Evolutionary conservation across 1,284 basidiomycete genomes (phyloP), one percentile per base, ranked within the genome.

Genomic region (Moesziomyces antarcticus): DNA sequence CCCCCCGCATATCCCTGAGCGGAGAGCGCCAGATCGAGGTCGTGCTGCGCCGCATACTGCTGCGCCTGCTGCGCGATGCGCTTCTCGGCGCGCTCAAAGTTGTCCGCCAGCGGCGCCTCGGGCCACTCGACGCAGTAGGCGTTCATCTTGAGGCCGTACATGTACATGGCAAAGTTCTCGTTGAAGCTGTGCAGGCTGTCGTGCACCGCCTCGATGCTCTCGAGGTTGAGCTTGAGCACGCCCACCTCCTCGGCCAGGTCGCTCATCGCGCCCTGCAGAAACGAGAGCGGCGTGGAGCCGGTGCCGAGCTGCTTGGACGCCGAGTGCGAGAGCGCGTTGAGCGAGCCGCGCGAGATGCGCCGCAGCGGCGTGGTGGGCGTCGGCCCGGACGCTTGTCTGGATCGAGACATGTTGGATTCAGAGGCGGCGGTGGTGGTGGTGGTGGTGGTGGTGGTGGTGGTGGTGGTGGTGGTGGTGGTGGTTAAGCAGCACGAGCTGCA

Each of bases 101-200:
- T 78, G 42, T 82, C 79, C 40, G 80, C 59, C 30, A 50, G 50
- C 6, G 79, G 79, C 18, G 73, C 76, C 88, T 95, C 91, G 0
- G 89, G 89, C 93, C 93, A 97, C 83, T 96, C 94, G 0, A 91
- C 90, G 27, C 93, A 94, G 71, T 95, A 89, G 1, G 93, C 91
- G 80, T 96, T 95, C 93, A 97, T 96, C 83, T 93, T 91, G 88
- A 97, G 90, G 11, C 91, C 90, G 84, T 94, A 95, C 20, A 97
- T 85, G 88, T 91, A 95, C 83, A 92, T 93, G 11, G 93, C 91
- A 81, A 97, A 97, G 42, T 90, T 90, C 84, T 97, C 94, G 82
- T 97, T 96, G 87, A 97, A 97, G 13, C 89, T 90, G 5, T 89
- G 88, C 49, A 97, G 87, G 20, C 92, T 90, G 50, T 90, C 87